Evolutionary conservation across 2,329 filamentous ascomycete genomes (phyloP), one percentile per base, ranked within the genome.

Genomic region (Apiospora pterosperma): DNA sequence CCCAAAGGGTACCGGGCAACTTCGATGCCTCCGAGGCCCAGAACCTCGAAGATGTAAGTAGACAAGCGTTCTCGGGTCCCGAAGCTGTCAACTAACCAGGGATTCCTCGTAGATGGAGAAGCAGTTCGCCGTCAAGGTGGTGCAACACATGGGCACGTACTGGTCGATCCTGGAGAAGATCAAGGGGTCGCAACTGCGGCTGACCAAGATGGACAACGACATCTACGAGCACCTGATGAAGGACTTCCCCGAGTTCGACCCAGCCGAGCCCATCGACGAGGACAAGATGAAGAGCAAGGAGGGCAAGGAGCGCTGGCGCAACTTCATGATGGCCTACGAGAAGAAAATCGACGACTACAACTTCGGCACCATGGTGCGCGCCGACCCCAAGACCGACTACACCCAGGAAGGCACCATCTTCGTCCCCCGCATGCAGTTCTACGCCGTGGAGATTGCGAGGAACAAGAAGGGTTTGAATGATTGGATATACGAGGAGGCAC

Each of bases 71-170:
- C 19, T 11, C 14, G 12, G 31, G 6, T 11, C 16, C 7, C 38
- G 8, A 8, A 11, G 3, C 7, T 31, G 78, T 52, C 31, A 39
- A 61, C 62, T 63, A 36, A 23, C 25, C 36, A 38, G 62, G 6
- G 36, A 64, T 28, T 42, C 42, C 23, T 38, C 36, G 48, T 70
- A 97, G 92, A 97, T 99, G 77, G 96, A 99, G 86, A 97, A 97
- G 85, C 96, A 98, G 79, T 99, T 99, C 75, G 96, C 96, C 36
- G 96, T 99, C 73, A 98, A 98, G 83, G 94, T 91, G 62, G 96
- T 98, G 41, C 92, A 97, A 79, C 96, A 99, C 79, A 92, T 99
- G 86, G 88, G 92, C 75, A 97, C 95, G 60, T 98, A 99, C 85
- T 99, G 95, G 95, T 85, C 90, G 62, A 95, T 99, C 75, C 91